A percentile compares a stretch with the other conserved stretches of the same genome.
phyloP scores from a whole-genome alignment of 345 rosid genomes.

The Gossypium thurberi region DNA sequence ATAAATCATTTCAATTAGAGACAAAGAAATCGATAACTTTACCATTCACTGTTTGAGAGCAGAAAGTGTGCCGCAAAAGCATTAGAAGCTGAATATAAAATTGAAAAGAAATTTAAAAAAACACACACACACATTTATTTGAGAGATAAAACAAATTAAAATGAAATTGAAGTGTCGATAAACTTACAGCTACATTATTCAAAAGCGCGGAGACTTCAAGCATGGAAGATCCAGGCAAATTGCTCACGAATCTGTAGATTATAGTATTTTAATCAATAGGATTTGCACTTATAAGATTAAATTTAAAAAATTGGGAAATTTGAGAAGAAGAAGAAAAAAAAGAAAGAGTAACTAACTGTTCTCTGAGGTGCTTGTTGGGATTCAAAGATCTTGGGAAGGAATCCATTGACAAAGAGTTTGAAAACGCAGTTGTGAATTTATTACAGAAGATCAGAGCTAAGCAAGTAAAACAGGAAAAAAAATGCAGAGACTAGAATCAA shows the following conservation, averaged over 20 bases:
- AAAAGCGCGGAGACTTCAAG: constrained; percentile 53
- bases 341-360: constrained; percentile 50
- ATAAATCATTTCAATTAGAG: no score
- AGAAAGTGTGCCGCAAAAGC: constrained; percentile 45
- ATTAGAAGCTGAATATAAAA: constrained; percentile 40
- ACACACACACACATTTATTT: neutral
- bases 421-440: neutral
- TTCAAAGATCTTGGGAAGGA: constrained; percentile 38
- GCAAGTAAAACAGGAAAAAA: neutral
- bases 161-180: neutral
- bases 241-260: constrained; percentile 68
- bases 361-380: constrained; percentile 75
- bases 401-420: constrained; percentile 35
- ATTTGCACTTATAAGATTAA: neutral
- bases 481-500: neutral
- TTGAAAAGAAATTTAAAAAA: neutral
- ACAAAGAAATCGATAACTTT: neutral
- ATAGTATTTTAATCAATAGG: neutral
- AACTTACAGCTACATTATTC: constrained; percentile 53
- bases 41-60: constrained; percentile 32
- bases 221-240: constrained; percentile 73
- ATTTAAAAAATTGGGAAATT: neutral
- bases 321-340: neutral
- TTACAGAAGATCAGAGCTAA: neutral
- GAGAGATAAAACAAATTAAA: neutral